A percentile compares a stretch with the other conserved stretches of the same genome.
phyloP scores from a whole-genome alignment of 2,329 filamentous ascomycete genomes.

The Fusarium sp. region DNA sequence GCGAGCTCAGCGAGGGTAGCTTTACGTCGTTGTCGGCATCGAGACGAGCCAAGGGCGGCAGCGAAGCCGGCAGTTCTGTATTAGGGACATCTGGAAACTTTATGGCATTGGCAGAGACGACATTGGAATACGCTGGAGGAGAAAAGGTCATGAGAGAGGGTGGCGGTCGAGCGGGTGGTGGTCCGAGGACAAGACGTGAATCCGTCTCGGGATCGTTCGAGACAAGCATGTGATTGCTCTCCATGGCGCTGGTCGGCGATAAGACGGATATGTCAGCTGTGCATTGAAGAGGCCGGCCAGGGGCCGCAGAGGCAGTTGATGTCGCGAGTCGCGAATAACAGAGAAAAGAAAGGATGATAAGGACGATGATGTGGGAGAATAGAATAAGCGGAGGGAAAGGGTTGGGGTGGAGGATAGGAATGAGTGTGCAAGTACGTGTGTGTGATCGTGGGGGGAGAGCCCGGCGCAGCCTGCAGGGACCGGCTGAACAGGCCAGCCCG shows the following conservation, averaged over 20 bases:
- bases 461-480: no score
- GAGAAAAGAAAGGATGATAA: conserved; percentile 4
- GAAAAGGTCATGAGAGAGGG: conserved; percentile 41
- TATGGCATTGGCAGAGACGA: conserved; percentile 39
- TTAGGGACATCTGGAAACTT: conserved; percentile 47
- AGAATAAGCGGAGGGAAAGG: conserved; percentile 26
- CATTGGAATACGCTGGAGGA: conserved; percentile 42
- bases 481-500: conserved; percentile 31
- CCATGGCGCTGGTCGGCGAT: conserved; percentile 51
- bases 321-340: background rate
- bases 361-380: conserved; percentile 9
- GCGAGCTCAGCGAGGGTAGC: conserved; percentile 52
- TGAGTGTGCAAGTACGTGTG: background rate
- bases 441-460: conserved; percentile 42
- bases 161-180: conserved; percentile 43
- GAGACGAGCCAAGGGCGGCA: conserved; percentile 36
- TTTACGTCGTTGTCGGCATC: conserved; percentile 47
- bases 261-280: conserved; percentile 45
- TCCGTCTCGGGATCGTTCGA: conserved; percentile 42
- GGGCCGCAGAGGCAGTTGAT: conserved; percentile 21
- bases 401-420: conserved; percentile 33
- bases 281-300: conserved; percentile 39
- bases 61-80: conserved; percentile 40
- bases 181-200: conserved; percentile 42
- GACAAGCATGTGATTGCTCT: conserved; percentile 60